Evolutionary conservation across 176 grass and related monocot species (phyloP), one percentile per base, ranked within the genome.

Genomic region (Alloteropsis semialata): DNA sequence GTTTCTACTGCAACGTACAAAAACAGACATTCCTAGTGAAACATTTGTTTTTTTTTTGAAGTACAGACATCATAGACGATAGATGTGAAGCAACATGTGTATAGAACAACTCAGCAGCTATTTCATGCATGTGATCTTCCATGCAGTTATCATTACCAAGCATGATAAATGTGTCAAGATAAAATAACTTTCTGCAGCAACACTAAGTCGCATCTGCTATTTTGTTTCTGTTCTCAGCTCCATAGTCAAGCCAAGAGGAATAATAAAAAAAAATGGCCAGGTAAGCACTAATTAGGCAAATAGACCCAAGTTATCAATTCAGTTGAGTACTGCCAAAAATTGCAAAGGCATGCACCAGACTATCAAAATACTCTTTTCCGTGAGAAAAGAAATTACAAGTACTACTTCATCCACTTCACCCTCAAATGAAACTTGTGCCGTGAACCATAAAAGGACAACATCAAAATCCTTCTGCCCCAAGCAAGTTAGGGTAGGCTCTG

Each of bases 1-100:
- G 80, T 72, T 72, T 99, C 93, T 62, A 74, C 90, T 98, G 88
- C 33, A 76, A 88, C 37, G 48, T 22, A 83, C 50, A 56, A 72
- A 41, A 73, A 46, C 16, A 64, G 30, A 86, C 17, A 57, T 72
- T 76, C 48, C 24, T 5, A 63, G 44, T 90, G 15, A 74, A 29
- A 65, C 27, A 21, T 65, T 56, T n/a, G n/a, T n/a, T 65, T 51
- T 25, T 17, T 82, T 60, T 49, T 8, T 30, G 12, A 68, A 62
- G 66, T 28, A 72, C 56, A 36, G 25, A 46, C 74, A 74, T 14
- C 34, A 49, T 27, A 78, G 3, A 16, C 14, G 22, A 59, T 13
- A 79, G 39, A 77, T 64, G 4, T 62, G 38, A 68, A 79, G 45
- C 50, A 81, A 74, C n/a, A 66, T 59, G 39, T 38, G 25, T 65